Evolutionary conservation across 176 grass and related monocot genomes (phyloP), one percentile per base, ranked within the genome.

Genomic region (Luzula sylvatica): DNA sequence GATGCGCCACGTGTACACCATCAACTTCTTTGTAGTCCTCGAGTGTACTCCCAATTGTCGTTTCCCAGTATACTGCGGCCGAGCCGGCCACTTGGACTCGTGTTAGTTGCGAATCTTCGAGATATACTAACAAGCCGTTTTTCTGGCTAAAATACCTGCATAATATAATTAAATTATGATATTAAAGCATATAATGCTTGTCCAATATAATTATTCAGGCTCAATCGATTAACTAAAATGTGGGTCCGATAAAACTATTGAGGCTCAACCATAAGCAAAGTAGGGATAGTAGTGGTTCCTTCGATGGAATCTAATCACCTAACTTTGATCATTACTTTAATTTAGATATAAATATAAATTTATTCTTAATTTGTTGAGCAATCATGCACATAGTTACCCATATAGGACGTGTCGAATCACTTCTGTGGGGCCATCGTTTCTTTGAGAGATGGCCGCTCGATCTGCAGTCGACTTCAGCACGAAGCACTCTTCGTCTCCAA

Each of bases 401-500:
- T 76, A 69, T 22, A 76, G 22, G 13, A 69, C 68, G 24, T 79
- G 75, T 3, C 65, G 56, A 50, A 79, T 72, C 8, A 72, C 56
- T 43, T 79, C 75, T 1, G 61, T 65, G 12, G 75, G 27, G 13
- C 68, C 61, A 1, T 72, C 68, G 17, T 65, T 72, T 26, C 60
- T 26, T 46, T 65, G 46, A 20, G 38, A 65, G 22, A 79, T 38
- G 7, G 56, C 42, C 23, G 42, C 39, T 53, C 55, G 42, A 32
- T 79, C 61, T 38, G 56, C 68, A 2, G 65, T 52, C 7, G 58
- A 53, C 35, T 72, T 67, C 19, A 79, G 43, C 14, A 62, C 75
- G 7, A 79, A 79, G 53, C 75, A 79, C 23, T 79, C 61, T 15
- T 79, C 75, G 21, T 67, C 75, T 15, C 53, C 53, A 1, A 79